These are phyloP conservation scores for Wickerhamomyces chambardii DNA, from an alignment of 805 yeast genomes.

Conservation along the genomic window DNA sequence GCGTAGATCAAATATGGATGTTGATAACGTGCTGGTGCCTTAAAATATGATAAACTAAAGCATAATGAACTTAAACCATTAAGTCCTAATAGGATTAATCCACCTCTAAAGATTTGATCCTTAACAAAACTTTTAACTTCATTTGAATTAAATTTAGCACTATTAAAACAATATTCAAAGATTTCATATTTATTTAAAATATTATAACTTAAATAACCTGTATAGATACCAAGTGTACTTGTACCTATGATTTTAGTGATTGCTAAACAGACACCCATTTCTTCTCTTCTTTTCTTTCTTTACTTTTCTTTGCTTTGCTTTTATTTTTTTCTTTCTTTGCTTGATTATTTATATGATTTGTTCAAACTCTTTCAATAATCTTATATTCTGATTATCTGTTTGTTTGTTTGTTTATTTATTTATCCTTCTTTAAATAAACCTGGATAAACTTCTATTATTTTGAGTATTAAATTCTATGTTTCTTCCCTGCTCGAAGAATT, in stretches of 20 bases:
- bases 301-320: too few species aligned
- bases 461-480: too few species aligned
- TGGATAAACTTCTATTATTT: too few species aligned
- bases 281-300: background rate
- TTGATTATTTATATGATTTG: too few species aligned
- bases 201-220: conserved; percentile 38
- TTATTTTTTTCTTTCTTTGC: too few species aligned
- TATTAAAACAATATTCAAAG: conserved; percentile 20
- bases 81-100: conserved; percentile 21
- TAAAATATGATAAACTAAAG: conserved; percentile 45
- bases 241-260: conserved; percentile 56
- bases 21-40: conserved; percentile 44
- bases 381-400: too few species aligned
- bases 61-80: conserved; percentile 41
- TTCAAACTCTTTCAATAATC: too few species aligned
- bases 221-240: conserved; percentile 57
- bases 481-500: too few species aligned
- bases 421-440: too few species aligned
- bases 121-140: conserved; percentile 12
- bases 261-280: conserved; percentile 46
- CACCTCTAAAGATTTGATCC: conserved; percentile 12
- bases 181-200: conserved; percentile 11
- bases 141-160: conserved; percentile 10
- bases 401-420: too few species aligned
- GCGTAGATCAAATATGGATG: conserved; percentile 68